Evolutionary conservation across 2,329 filamentous ascomycete genomes (phyloP), one percentile per base, ranked within the genome.

Genomic region (Ramichloridium luteum): DNA sequence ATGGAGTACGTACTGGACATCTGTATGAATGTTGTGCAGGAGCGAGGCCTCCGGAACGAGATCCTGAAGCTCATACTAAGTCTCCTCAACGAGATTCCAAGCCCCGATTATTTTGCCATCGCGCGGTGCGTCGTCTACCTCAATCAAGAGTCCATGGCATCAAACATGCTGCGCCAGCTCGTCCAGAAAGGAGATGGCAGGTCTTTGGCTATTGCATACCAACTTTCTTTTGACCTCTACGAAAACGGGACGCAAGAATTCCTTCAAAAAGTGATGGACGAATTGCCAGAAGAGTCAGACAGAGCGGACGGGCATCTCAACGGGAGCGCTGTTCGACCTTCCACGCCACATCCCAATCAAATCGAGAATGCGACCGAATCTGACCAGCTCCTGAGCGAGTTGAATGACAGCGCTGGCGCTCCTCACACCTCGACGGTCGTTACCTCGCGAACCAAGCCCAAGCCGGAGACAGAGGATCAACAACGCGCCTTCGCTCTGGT

Each of bases 221-320:
- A 98, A 56, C 93, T 98, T 35, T 90, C 88, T 2, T 98, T 98
- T 50, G 90, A 98, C 51, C 69, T 98, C 4, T 96, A 94, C 58
- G 90, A 98, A 61, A 98, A 98, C 52, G 90, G 90, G 45, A 96
- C 90, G 0, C 90, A 98, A 50, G 90, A 96, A 54, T 98, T 98
- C 49, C 61, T 98, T 14, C 77, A 77, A 45, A 94, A 90, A 60
- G 82, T 98, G 27, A 77, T 88, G 50, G 74, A 81, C 36, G 76
- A 82, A 27, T 65, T 96, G 17, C 82, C 85, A 0, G 62, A 67
- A 26, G 51, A 55, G 10, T 64, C 69, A 23, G 62, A 68, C 16
- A 62, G 68, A n/a, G 34, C 28, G 6, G 49, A 53, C 6, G 38
- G 45, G 25, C 45, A 51, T 10, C 50, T 51, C 13, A 64, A 63